Evolutionary conservation across 2,329 filamentous ascomycete genomes (phyloP), one percentile per base, ranked within the genome.

Genomic region (Fusarium sororula): DNA sequence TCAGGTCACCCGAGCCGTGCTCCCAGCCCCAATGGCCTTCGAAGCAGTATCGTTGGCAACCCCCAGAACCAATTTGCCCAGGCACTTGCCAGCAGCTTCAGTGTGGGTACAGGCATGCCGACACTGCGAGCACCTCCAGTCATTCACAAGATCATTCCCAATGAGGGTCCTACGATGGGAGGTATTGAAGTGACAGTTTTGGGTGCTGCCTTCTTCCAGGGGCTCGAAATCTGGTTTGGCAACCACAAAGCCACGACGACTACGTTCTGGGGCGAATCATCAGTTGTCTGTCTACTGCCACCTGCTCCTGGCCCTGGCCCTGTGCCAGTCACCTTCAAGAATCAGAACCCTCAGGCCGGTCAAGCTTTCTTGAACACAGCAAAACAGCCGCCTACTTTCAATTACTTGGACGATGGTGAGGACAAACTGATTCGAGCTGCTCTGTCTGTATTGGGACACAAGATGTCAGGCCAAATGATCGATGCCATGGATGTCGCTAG

Each of bases 141-240:
- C 24, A 96, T 97, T 28, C 92, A 94, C 80, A 96, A 95, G 80
- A 88, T 98, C 70, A 94, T 96, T 41, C 95, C 95, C 1, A 89
- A 88, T 37, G 93, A 97, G 81, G 95, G 95, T 0, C 93, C 95
- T 12, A 93, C 91, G 66, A 90, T 90, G 41, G 95, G 95, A 67
- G 95, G 95, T 47, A 95, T 94, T 59, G 95, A 98, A 81, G 94
- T 98, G 7, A 96, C 94, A 0, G 89, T 96, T 63, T 86, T 97
- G 14, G 95, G 95, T 24, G 93, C 91, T 73, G 90, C 92, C 20
- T 97, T 98, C 80, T 92, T 91, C 73, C 92, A 89, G 70, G 93
- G 82, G 3, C 87, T 97, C 70, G 93, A 95, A 71, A 93, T 98
- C 62, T 93, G 95, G 82, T 98, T 98, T 81, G 95, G 95, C 28